Evolutionary conservation across 176 grass and related monocot species (phyloP), one percentile per base, ranked within the genome.

Genomic region (Zoysia japonica): DNA sequence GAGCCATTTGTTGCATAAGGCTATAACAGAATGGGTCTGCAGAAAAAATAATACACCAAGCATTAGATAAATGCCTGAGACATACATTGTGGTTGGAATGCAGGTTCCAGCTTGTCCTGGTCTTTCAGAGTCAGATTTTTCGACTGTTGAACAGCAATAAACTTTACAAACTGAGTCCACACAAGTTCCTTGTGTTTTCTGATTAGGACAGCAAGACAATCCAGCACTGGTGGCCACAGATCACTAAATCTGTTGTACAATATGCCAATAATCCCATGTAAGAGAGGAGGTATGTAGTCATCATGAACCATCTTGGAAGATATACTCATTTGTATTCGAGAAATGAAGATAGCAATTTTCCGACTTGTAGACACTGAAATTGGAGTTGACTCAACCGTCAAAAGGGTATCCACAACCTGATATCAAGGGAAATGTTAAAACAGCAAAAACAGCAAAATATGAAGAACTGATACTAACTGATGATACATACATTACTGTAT

Each of bases 241-340:
- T 87, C 82, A 77, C 89, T 89, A 82, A 94, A 94, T 77, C 95
- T 89, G 85, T 94, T 97, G 71, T 92, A 78, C 28, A 97, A 82
- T 19, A 92, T 88, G 67, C 95, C 95, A 75, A 94, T 72, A 77
- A 94, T 80, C 39, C 95, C 95, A 74, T 97, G 85, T 53, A 97
- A 88, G 50, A 97, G 85, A 86, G 92, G 90, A 80, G 86, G 83
- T 86, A 92, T 75, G 40, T 97, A 91, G 12, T 78, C 81, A 41
- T 92, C 83, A 83, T 78, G 73, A 64, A 97, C 87, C 70, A 66
- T 85, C 59, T 87, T 77, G 62, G 89, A 88, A 85, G 87, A 90
- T 35, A 97, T 49, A 74, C 82, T 87, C 77, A 88, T 97, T 80
- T 94, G 87, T 86, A 97, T 80, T 42, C 47, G 87, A 70, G 89